These are phyloP conservation scores for Pholiota conissans DNA, from an alignment of 768 basidiomycete genomes.

Conservation along the genomic window DNA sequence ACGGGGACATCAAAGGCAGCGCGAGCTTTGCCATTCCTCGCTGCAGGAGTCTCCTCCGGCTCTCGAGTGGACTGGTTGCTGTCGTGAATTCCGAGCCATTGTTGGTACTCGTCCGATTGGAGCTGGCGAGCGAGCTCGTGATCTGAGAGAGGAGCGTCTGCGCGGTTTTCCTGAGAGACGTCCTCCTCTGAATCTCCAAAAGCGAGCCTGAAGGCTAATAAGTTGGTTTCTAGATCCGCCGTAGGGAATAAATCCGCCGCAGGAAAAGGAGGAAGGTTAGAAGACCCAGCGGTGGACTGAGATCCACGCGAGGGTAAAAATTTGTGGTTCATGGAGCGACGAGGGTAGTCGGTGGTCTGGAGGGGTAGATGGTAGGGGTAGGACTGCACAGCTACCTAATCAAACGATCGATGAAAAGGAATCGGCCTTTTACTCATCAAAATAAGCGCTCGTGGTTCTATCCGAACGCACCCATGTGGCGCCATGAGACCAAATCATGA, in stretches of 20 bases:
- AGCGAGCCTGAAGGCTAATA: slow-evolving; percentile 34
- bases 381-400: background rate
- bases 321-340: too few species aligned
- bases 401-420: background rate
- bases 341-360: too few species aligned
- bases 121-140: slow-evolving; percentile 45
- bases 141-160: slow-evolving; percentile 34
- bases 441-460: background rate
- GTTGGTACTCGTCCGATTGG: too few species aligned
- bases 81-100: too few species aligned
- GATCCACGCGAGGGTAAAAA: too few species aligned
- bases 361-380: too few species aligned
- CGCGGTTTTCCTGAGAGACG: slow-evolving; percentile 28
- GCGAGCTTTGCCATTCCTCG: too few species aligned
- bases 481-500: too few species aligned
- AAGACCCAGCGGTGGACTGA: background rate
- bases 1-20: too few species aligned
- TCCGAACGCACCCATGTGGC: background rate
- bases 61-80: too few species aligned
- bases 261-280: background rate
- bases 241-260: background rate
- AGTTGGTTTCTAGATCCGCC: too few species aligned
- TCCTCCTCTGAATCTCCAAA: slow-evolving; percentile 40
- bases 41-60: too few species aligned
- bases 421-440: background rate